Conservation (phyloP, 2,329 filamentous ascomycete species). For the Botrytis deweyae region DNA sequence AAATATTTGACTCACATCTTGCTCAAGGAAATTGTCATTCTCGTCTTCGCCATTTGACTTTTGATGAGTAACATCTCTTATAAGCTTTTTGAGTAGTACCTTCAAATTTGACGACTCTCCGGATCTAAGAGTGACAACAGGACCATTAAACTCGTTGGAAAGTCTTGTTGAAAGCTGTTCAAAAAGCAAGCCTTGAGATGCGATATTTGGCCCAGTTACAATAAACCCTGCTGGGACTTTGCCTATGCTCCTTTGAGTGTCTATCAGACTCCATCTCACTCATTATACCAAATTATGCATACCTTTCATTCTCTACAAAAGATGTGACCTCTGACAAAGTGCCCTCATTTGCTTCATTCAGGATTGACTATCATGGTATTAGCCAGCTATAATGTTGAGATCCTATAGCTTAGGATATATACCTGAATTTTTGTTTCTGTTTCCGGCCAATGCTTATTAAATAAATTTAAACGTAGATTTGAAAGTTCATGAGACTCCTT, state of each 20-base stretch:
- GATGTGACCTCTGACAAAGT: slow-evolving; percentile 58
- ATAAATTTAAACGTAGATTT: slow-evolving; percentile 57
- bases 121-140: slow-evolving; percentile 67
- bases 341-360: slow-evolving; percentile 59
- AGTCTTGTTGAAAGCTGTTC: slow-evolving; percentile 63
- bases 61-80: slow-evolving; percentile 61
- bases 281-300: not conserved
- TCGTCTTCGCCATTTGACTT: slow-evolving; percentile 52
- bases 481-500: slow-evolving; percentile 51
- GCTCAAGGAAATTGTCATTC: slow-evolving; percentile 45
- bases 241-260: slow-evolving; percentile 25
- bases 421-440: slow-evolving; percentile 65
- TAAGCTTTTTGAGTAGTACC: slow-evolving; percentile 68
- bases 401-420: slow-evolving; percentile 5
- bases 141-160: slow-evolving; percentile 48
- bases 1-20: slow-evolving; percentile 46
- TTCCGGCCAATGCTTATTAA: slow-evolving; percentile 61
- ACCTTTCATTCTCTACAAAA: slow-evolving; percentile 46
- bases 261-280: not conserved
- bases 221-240: slow-evolving; percentile 65
- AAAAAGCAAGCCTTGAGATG: slow-evolving; percentile 73
- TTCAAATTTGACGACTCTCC: slow-evolving; percentile 73
- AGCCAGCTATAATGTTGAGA: slow-evolving; percentile 31
- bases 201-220: slow-evolving; percentile 75
- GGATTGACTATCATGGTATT: slow-evolving; percentile 47